Base-by-base conservation (phyloP, 441 rosid species). In the Melastoma candidum region DNA sequence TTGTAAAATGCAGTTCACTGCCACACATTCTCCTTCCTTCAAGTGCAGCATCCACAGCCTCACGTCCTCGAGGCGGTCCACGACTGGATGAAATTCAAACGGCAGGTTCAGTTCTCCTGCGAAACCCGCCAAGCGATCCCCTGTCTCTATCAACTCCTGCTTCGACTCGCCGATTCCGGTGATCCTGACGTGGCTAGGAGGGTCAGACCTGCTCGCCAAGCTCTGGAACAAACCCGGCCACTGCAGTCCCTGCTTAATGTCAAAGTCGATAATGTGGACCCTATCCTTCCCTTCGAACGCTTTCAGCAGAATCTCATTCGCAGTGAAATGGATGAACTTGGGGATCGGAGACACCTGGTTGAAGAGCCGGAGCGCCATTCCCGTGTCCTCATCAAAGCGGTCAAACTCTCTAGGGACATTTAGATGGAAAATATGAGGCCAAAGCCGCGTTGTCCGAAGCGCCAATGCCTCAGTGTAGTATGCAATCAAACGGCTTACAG, bases 11-110 rank as follows among this genome's bases (percentile, higher is more conserved):
- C 97, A 88, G 63, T 85, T 92, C 25, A 88, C 77, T 0, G 90
- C 98, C 11, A 85, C 95, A 3, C 71, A 59, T 52, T 85, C 98
- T 13, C 77, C 82, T 63, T 85, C 98, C 77, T 85, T 92, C 57
- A 86, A 90, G 68, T 92, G 98, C 39, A 92, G 97, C 98, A 92
- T 92, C 98, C 98, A 92, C 54, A 92, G 63, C 72, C 98, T 82
- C 56, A 88, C 98, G 59, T 92, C 98, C 61, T 92, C 98, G 45
- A 92, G 71, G 55, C 97, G 72, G 67, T 92, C 98, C 39, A 92
- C 94, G 0, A 92, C 98, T 0, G 98, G 95, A 48, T 92, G 98
- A 61, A 92, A 92, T 84, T 88, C 95, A 29, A 92, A 92, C 26
- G 81, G 84, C 54, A 92, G 69, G 74, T 77, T 84, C 73, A 92